Base-by-base conservation (phyloP, 1,139 yeast species). In the Schwanniomyces etchellsii region DNA sequence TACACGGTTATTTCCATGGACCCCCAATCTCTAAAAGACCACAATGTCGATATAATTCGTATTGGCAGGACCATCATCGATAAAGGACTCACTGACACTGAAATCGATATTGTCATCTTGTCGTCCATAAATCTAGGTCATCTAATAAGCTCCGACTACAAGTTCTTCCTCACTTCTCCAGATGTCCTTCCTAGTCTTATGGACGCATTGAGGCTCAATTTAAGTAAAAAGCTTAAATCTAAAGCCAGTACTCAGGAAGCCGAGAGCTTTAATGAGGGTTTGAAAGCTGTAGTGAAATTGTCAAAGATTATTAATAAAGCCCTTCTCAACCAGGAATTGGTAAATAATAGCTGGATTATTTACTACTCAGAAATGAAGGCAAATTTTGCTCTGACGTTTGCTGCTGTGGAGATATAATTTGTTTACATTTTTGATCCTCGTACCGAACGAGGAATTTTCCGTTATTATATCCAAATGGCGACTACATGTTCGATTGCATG, bases 1-100 rank as follows among this genome's bases (percentile, higher is more conserved):
- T 79, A 79, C 48, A 69, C 84, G 4, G 53, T 82, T 14, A 51
- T 58, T 16, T 51, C 56, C 2, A 38, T 59, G 20, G 52, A 52
- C 27, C 49, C 50, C 11, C 43, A 45, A 12, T 40, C 41, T 6
- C 40, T 56, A 11, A 38, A 43, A 24, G 39, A 42, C 7, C 37
- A 44, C 20, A 28, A 43, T 13, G 42, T 57, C 17, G 42, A 54
- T 27, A 42, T 55, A 27, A 40, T 39, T 13, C 45, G 40, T 11
- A 49, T 64, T 7, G 57, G 56, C 2, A 35, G 38, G 7, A 49
- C 50, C n/a, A 52, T 66, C 6, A 44, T 64, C 30, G 44, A 44
- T 9, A 44, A 50, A 20, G 71, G 73, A 0, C 47, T 67, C 26
- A 39, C 40, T 3, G 74, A 67, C 35, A 51, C 48, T 12, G 70